phyloP scores from a whole-genome alignment of 176 grass and related monocot species.

The Urochloa ruziziensis region DNA sequence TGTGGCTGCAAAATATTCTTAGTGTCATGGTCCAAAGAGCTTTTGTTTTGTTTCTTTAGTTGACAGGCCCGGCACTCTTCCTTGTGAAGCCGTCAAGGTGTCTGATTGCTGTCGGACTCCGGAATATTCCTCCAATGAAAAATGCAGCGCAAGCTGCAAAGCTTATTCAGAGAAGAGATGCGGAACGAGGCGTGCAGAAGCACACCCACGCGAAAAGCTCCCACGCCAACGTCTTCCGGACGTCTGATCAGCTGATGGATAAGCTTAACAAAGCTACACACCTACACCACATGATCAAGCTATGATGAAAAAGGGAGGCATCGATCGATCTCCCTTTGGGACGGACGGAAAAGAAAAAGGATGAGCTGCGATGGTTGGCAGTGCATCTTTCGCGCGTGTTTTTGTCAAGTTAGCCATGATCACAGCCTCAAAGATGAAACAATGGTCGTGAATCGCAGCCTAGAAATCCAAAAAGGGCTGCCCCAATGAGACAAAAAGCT shows the following conservation, averaged over 20 bases:
- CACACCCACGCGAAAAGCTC: neutral
- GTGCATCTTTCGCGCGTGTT: neutral
- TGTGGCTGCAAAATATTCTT: neutral
- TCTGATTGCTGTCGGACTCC: neutral
- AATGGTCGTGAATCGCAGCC: slow-evolving; percentile 6
- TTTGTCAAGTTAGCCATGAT: slow-evolving; percentile 9
- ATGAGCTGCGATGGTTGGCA: neutral
- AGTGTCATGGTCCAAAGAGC: neutral
- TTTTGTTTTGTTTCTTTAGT: neutral
- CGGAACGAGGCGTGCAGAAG: slow-evolving; percentile 17
- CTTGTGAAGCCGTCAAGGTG: neutral
- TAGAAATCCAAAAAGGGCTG: neutral
- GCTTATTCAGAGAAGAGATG: neutral
- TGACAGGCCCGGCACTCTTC: slow-evolving; percentile 3
- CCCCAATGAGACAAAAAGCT: slow-evolving; percentile 5
- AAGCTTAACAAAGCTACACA: neutral
- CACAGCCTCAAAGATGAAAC: neutral
- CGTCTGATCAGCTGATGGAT: neutral
- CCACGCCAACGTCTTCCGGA: neutral
- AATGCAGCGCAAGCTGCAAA: neutral
- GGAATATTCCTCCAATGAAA: neutral
- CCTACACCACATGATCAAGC: neutral
- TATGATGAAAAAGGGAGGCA: slow-evolving; percentile 11
- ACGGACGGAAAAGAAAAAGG: slow-evolving; percentile 26
- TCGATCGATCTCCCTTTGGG: slow-evolving; percentile 5